Base-by-base conservation (phyloP, 2,329 filamentous ascomycete genomes). In the Colletotrichum sp. region DNA sequence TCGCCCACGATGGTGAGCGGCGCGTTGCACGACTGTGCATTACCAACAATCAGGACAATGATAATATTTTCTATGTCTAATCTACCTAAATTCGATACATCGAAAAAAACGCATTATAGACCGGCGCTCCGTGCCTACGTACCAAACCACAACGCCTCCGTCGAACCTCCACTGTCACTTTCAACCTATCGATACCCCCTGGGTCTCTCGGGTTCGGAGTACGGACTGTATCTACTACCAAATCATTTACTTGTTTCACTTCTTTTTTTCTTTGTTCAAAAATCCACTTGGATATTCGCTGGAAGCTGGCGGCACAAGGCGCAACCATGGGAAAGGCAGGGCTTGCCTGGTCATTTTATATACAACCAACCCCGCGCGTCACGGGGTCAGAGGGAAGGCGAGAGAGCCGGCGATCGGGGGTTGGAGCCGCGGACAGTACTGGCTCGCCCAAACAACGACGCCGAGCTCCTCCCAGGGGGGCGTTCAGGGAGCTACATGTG, bases 61-160 rank as follows among this genome's bases (percentile, higher is more conserved):
- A 76, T 76, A 76, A 76, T 76, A 68, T 76, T 75, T 76, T 75
- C 75, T 70, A 67, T 67, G 60, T 75, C 75, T 75, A 76, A 76
- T 76, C 36, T 55, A 71, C 55, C 66, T 75, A 66, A 30, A 70
- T 39, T 52, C 75, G 65, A 76, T 66, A 76, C 62, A 76, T 66
- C 30, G 44, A 76, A 68, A 64, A 68, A 68, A 65, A 66, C 49
- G 75, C 75, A 76, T 69, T 60, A 75, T 76, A 75, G 65, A 74
- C 66, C 65, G 75, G 75, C 75, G 75, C 66, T 55, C 52, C 71
- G 36, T 71, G 24, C 71, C 66, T 71, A 69, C 57, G 64, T 59
- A 67, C 28, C 36, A 36, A 55, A 65, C 30, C 65, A 69, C 60
- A 44, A 73, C 30, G 4, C 34, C 49, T 75, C 71, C 49, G 32